Evolutionary conservation across 495 filamentous ascomycete species (phyloP).

Genomic region (Glarea lozoyensis): DNA sequence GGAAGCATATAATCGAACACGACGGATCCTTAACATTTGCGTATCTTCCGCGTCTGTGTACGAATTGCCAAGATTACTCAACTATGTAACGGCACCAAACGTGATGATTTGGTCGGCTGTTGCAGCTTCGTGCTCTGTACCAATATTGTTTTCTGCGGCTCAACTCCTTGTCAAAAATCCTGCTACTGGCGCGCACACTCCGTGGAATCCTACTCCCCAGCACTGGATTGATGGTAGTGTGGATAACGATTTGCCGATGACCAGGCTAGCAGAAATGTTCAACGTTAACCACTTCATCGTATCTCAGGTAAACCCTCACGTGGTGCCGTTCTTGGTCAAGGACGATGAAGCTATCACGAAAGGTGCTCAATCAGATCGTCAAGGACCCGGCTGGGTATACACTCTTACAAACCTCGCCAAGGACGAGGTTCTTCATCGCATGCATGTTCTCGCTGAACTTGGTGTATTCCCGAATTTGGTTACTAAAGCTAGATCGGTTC

Average conservation of each 20-base stretch:
- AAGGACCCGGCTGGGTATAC: constrained; percentile 51
- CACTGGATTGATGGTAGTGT: constrained; percentile 91
- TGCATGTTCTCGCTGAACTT: constrained; percentile 73
- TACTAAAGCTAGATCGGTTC: constrained; percentile 68
- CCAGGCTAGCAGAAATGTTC: constrained; percentile 85
- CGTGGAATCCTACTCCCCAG: constrained; percentile 77
- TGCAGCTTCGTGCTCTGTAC: constrained; percentile 88
- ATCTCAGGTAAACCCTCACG: constrained; percentile 91
- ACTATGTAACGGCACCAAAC: constrained; percentile 88
- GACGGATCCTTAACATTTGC: constrained; percentile 84
- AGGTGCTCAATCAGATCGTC: constrained; percentile 28
- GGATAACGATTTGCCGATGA: constrained; percentile 91
- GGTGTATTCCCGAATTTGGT: constrained; percentile 75
- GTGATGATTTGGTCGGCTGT: constrained; percentile 97
- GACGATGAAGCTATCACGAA: constrained; percentile 48
- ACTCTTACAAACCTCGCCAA: constrained; percentile 68
- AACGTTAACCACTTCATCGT: constrained; percentile 98
- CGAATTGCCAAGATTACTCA: constrained; percentile 77
- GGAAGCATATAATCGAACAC: constrained; percentile 88
- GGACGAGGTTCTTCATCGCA: constrained; percentile 69
- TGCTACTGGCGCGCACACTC: constrained; percentile 62
- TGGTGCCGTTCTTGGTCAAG: constrained; percentile 75
- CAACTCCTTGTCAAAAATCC: constrained; percentile 80
- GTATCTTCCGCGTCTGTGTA: constrained; percentile 83
- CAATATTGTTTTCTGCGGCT: constrained; percentile 71